phyloP scores from a whole-genome alignment of 805 yeast species.

The Kodamaea neixiangensis region DNA sequence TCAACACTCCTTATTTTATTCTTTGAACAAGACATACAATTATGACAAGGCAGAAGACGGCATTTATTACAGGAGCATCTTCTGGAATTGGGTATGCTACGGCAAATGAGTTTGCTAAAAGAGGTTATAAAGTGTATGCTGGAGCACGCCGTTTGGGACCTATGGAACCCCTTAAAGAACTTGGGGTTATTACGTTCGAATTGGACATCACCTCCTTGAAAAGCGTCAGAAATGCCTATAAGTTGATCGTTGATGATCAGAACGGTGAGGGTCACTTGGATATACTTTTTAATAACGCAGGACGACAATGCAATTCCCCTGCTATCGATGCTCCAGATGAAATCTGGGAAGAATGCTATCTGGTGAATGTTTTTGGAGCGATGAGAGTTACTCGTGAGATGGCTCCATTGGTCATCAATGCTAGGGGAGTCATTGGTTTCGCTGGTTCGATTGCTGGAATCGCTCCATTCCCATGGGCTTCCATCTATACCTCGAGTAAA shows the following conservation, averaged over 20 bases:
- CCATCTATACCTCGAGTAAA: conserved; percentile 66
- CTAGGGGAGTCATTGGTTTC: conserved; percentile 68
- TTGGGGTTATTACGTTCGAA: conserved; percentile 46
- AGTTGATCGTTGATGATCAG: conserved; percentile 31
- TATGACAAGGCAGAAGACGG: too few relatives aligned
- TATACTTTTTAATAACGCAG: conserved; percentile 73
- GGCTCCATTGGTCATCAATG: conserved; percentile 53
- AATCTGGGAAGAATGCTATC: conserved; percentile 50
- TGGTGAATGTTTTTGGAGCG: conserved; percentile 73
- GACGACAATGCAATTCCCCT: conserved; percentile 71
- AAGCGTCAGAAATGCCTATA: conserved; percentile 48
- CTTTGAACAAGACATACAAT: too few relatives aligned
- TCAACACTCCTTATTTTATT: too few relatives aligned
- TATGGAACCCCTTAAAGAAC: conserved; percentile 51
- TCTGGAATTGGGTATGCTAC: conserved; percentile 57
- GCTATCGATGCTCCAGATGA: conserved; percentile 66
- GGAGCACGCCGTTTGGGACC: conserved; percentile 69
- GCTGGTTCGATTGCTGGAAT: conserved; percentile 74
- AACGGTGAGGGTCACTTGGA: conserved; percentile 44
- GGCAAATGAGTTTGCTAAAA: conserved; percentile 49
- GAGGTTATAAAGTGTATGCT: conserved; percentile 65
- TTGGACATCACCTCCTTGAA: conserved; percentile 60
- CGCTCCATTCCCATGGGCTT: conserved; percentile 68
- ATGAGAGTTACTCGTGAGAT: conserved; percentile 64
- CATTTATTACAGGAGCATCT: conserved; percentile 55